Base-by-base conservation (phyloP, 1,139 yeast species). In the Dujonia santamariae region DNA sequence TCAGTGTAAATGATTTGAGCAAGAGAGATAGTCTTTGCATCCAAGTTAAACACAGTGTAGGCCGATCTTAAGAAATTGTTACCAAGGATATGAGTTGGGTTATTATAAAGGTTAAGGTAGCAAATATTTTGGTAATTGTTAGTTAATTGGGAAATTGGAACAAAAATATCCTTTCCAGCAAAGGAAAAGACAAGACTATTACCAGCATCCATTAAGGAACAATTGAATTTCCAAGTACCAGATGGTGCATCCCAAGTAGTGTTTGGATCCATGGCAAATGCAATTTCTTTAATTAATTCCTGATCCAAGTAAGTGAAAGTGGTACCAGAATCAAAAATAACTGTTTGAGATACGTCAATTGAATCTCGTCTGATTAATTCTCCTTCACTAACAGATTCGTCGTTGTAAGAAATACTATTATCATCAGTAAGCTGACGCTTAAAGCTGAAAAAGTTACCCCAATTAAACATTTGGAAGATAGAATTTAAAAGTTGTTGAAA, bases 281-380 rank as follows among this genome's bases (percentile, higher is more conserved):
- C 47, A 24, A 59, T 35, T 9, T 41, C 28, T 8, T 38, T 32
- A 26, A 54, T 37, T 19, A 51, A 44, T 4, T 45, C 46, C 18
- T 44, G 37, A 5, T 59, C 58, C 24, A 65, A 51, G 38, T 49
- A 52, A 19, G 60, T 48, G 36, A 58, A 57, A n/a, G 72, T 64
- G 20, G 71, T 62, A 26, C 72, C 72, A 3, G 72, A 61, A 41
- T 67, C 73, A 22, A 66, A 50, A n/a, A 29, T 29, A n/a, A n/a
- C n/a, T n/a, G n/a, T n/a, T n/a, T n/a, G n/a, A n/a, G n/a, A n/a
- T n/a, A n/a, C n/a, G n/a, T n/a, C n/a, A n/a, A n/a, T n/a, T n/a
- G n/a, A n/a, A n/a, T n/a, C n/a, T n/a, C n/a, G n/a, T n/a, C n/a
- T n/a, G n/a, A n/a, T n/a, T n/a, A n/a, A n/a, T n/a, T n/a, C n/a